Percentiles rank a stretch among this genome's conserved stretches.
These are phyloP conservation scores for Neonectria magnoliae DNA, from an alignment of 2,329 filamentous ascomycete species.

Conservation along the genomic window DNA sequence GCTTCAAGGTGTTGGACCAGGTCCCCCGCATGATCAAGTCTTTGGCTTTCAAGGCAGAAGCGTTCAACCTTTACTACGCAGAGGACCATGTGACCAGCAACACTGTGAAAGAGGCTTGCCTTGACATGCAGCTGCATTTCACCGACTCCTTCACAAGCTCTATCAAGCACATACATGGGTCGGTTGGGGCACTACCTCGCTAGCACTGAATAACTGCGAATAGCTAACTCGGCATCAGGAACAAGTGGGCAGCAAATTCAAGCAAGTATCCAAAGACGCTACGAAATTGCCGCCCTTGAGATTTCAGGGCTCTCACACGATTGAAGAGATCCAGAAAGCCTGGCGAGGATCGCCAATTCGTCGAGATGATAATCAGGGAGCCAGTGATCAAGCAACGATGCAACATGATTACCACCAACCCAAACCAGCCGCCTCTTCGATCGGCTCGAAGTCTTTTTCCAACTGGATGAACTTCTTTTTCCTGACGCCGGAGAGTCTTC, in stretches of 20 bases:
- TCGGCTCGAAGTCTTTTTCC: constrained; percentile 1
- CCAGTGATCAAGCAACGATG: too few species aligned
- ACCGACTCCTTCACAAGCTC: not conserved
- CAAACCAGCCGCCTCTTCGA: constrained; percentile 9
- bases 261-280: too few species aligned
- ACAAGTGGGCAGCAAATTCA: not conserved
- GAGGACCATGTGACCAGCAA: not conserved
- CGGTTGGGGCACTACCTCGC: not conserved
- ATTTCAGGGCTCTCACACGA: too few species aligned
- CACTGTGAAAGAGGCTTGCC: not conserved
- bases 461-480: constrained; percentile 6
- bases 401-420: too few species aligned
- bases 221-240: not conserved
- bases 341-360: too few species aligned
- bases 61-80: constrained; percentile 48
- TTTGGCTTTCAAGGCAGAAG: not conserved
- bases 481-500: not conserved
- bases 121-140: not conserved
- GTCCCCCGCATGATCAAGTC: not conserved
- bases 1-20: not conserved
- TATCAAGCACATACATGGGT: not conserved
- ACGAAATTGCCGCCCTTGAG: too few species aligned
- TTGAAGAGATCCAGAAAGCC: too few species aligned
- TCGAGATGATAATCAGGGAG: too few species aligned
- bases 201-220: too few species aligned